phyloP scores from a whole-genome alignment of 169 alveolate genomes.

The Cryptosporidium canis region DNA sequence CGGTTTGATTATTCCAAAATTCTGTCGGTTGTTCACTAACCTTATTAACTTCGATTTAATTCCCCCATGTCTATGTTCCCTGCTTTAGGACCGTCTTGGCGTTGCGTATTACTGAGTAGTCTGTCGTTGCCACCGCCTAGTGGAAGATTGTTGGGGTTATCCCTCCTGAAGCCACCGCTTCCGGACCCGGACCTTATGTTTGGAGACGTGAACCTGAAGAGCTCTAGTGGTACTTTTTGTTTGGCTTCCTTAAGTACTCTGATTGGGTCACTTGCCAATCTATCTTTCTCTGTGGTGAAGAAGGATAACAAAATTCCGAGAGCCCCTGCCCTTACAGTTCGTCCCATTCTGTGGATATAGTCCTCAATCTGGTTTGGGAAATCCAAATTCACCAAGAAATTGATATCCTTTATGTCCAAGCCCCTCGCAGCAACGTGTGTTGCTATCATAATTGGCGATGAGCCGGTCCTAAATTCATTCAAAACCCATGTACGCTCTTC shows the following conservation, averaged over 20 bases:
- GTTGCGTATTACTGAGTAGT: neutral
- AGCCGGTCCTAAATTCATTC: slow-evolving; percentile 94
- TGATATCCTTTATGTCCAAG: slow-evolving; percentile 96
- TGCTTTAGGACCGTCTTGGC: neutral
- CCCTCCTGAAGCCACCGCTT: neutral
- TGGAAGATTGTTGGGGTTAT: slow-evolving; percentile 22
- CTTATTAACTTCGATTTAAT: neutral
- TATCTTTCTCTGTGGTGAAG: slow-evolving; percentile 90
- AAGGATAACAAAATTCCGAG: slow-evolving; percentile 91
- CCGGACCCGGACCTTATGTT: neutral
- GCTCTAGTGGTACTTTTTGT: slow-evolving; percentile 90
- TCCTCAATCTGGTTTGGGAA: slow-evolving; percentile 97
- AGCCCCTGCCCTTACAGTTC: slow-evolving; percentile 97
- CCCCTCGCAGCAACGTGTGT: slow-evolving; percentile 99
- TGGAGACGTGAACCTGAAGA: slow-evolving; percentile 77
- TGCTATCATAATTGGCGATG: slow-evolving; percentile 96
- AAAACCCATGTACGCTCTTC: slow-evolving; percentile 92
- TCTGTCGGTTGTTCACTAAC: neutral
- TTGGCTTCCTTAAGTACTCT: slow-evolving; percentile 92
- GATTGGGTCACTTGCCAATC: slow-evolving; percentile 92
- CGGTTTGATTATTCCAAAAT: neutral
- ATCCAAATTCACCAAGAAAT: slow-evolving; percentile 97
- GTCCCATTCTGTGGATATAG: slow-evolving; percentile 98
- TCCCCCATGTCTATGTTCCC: neutral
- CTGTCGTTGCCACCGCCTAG: neutral